Percentiles rank a stretch among this genome's conserved stretches.
These are phyloP conservation scores for Phallus indusiatus DNA, from an alignment of 768 basidiomycete genomes.

Conservation along the genomic window DNA sequence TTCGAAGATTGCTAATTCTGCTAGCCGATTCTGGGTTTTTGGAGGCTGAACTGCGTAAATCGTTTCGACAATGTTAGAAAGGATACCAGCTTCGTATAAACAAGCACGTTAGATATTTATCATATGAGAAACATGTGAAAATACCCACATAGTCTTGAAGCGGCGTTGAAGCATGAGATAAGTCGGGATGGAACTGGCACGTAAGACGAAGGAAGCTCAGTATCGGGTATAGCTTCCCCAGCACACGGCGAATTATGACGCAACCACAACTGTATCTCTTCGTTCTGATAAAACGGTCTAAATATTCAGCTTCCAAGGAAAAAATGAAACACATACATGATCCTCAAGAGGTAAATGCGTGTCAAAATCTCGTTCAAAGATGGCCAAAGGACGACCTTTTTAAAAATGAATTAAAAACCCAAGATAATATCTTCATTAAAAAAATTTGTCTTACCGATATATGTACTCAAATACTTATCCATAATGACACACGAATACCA, in stretches of 20 bases:
- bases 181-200: constrained; percentile 36
- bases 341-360: constrained; percentile 49
- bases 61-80: constrained; percentile 54
- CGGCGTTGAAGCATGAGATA: constrained; percentile 47
- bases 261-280: constrained; percentile 49
- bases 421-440: background rate
- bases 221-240: constrained; percentile 23
- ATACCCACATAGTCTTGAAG: constrained; percentile 50
- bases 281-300: constrained; percentile 32
- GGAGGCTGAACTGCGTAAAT: constrained; percentile 60
- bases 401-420: background rate
- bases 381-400: constrained; percentile 39
- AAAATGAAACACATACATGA: constrained; percentile 30
- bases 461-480: constrained; percentile 12
- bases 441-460: constrained; percentile 8
- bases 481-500: constrained; percentile 11
- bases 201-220: constrained; percentile 17
- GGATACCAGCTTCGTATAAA: constrained; percentile 45
- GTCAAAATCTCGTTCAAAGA: constrained; percentile 63
- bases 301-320: constrained; percentile 3
- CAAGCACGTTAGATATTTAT: background rate
- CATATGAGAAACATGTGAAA: background rate
- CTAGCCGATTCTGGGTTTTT: constrained; percentile 37
- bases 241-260: constrained; percentile 29
- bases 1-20: constrained; percentile 47